Evolutionary conservation across 192 early-diverging fungal species (phyloP), one percentile per base, ranked within the genome.

Genomic region (Globomyces pollinis-pini): DNA sequence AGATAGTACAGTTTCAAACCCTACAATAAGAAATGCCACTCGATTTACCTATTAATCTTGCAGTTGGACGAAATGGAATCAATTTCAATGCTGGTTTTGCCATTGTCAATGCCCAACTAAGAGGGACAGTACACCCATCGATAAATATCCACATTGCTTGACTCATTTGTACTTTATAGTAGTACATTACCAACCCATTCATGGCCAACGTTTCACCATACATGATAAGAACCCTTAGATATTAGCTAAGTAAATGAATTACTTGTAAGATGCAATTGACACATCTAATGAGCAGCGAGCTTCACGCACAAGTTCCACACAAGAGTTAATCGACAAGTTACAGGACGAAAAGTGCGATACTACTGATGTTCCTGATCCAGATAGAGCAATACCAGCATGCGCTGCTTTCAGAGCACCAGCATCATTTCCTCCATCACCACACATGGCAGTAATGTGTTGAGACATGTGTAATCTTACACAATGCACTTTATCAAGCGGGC

Each of bases 361-460:
- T 50, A 91, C 89, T 30, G 86, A 88, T 6, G 86, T 83, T 52
- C 88, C 88, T 47, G 88, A 73, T 59, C 86, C 87, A n/a, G 84
- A 85, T 36, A 91, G 70, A 24, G 89, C 89, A 6, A 91, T 59
- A 28, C 89, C 89, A 18, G 84, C 87, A 64, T 91, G 89, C 1
- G 88, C 83, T 3, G 86, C 85, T 18, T 87, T 80, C 47, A 91
- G 62, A 4, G 89, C 89, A 36, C 87, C 89, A 59, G 85, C 85
- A 67, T 91, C 89, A 68, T 91, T 91, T 24, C 87, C 86, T 66
- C 88, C 89, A 60, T 91, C 89, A 58, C 89, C 89, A 66, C 88
- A 90, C 89, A 91, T 91, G 45, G 83, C 88, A 9, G 86, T 86
- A 32, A 91, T 79, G 1, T 73, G 79, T 11, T 83, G 78, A 63